Percentiles rank a stretch among this genome's conserved stretches.
Evolutionary conservation across 169 alveolate genomes (phyloP).

Genomic region (Blepharisma undulans): DNA sequence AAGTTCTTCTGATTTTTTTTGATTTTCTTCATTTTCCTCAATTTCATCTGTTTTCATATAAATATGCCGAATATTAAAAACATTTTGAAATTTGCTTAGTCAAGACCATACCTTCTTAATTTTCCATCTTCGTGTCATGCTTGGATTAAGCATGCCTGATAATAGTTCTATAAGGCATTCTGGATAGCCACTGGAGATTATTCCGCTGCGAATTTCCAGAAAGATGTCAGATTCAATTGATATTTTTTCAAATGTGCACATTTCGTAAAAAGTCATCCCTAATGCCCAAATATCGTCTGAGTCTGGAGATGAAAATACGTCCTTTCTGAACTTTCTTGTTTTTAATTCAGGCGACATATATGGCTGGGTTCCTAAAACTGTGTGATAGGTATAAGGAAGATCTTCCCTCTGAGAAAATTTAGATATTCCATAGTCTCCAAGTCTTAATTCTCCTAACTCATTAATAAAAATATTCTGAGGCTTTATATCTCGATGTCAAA

Average conservation of each 20-base stretch:
- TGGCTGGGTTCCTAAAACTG: slow-evolving; percentile 86
- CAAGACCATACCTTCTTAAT: neutral
- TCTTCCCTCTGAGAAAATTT: slow-evolving; percentile 61
- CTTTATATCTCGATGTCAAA: slow-evolving; percentile 86
- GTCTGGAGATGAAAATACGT: slow-evolving; percentile 67
- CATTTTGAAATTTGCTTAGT: neutral
- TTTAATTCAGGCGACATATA: slow-evolving; percentile 83
- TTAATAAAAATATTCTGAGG: slow-evolving; percentile 82
- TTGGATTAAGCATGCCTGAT: neutral
- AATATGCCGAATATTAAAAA: neutral
- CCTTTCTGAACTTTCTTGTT: slow-evolving; percentile 37
- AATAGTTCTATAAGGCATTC: too few species aligned
- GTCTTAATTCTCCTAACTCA: slow-evolving; percentile 69
- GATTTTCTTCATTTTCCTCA: neutral
- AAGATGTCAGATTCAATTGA: slow-evolving; percentile 34
- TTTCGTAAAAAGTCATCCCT: slow-evolving; percentile 80
- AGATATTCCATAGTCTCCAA: slow-evolving; percentile 91
- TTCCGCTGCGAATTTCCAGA: neutral
- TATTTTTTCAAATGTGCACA: slow-evolving; percentile 79
- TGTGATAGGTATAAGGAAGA: slow-evolving; percentile 78
- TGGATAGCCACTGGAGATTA: neutral
- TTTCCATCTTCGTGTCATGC: neutral
- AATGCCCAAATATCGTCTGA: slow-evolving; percentile 87
- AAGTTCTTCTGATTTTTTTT: neutral
- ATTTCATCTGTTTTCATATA: neutral